Evolutionary conservation across 257 asterid genomes (phyloP), one percentile per base, ranked within the genome.

Genomic region (Rhazya stricta): DNA sequence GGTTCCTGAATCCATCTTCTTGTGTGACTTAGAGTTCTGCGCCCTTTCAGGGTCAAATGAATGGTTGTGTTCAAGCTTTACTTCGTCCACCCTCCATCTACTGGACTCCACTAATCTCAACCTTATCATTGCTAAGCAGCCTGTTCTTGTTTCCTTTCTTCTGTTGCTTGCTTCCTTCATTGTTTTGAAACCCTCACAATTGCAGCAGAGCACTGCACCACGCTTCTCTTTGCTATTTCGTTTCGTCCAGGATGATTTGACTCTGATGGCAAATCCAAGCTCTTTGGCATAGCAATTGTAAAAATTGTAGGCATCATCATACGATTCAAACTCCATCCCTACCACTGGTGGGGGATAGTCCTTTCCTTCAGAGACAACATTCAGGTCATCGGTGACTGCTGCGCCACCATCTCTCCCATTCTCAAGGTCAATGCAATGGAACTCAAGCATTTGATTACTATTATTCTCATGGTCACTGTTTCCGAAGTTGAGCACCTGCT

Each of bases 171-270:
- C 94, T 79, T 89, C 94, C 84, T 91, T 92, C 77, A 85, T 85
- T 80, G 89, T 85, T 77, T 91, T 90, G 84, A 90, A 92, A 74
- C 97, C 97, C 81, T 90, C 96, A 80, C 94, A 85, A 74, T 91
- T 92, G 86, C 97, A 92, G 76, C 97, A 92, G 60, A 92, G 90
- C 45, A 92, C 96, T 0, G 97, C 97, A 36, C 97, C 97, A 9
- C 91, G 89, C 76, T 90, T 92, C 85, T 90, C 97, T 86, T 86
- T 86, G 86, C 94, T 90, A 78, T 88, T 92, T 43, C 97, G 89
- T 81, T 89, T 89, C 73, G 91, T 88, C 97, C 97, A 92, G 2
- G 97, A 92, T 58, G 90, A 89, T 83, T 92, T 90, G 74, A 90
- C 96, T 76, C 97, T 88, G 77, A 90, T 90, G 16, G 85, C 90